phyloP scores from a whole-genome alignment of 371 early-diverging fungal species.

The Smittium culicis region DNA sequence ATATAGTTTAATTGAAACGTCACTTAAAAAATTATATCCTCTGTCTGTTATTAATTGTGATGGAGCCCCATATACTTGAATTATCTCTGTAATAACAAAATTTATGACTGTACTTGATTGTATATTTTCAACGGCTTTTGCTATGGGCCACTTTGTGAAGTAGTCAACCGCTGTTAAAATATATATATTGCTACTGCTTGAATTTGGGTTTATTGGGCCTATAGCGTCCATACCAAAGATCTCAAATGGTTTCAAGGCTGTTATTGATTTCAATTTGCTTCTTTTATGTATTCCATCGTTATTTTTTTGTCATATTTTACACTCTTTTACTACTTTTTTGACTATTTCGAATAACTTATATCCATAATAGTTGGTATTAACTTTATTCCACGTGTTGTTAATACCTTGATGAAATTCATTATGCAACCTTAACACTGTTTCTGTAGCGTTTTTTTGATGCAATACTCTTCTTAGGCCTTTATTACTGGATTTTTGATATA shows the following conservation, averaged over 20 bases:
- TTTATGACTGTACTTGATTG: slow-evolving; percentile 4
- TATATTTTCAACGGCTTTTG: slow-evolving; percentile 8
- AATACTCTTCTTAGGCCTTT: too few relatives aligned
- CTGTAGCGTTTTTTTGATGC: slow-evolving; percentile 3
- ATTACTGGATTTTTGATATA: too few relatives aligned
- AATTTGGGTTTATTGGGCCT: slow-evolving; percentile 2
- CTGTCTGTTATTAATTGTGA: slow-evolving; percentile 8
- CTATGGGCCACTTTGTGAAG: slow-evolving; percentile 8
- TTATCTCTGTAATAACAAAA: slow-evolving; percentile 7
- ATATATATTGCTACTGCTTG: slow-evolving; percentile 7
- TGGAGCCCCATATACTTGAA: slow-evolving; percentile 7
- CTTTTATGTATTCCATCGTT: not conserved
- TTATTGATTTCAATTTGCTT: not conserved
- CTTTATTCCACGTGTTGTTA: not conserved
- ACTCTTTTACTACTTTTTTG: not conserved
- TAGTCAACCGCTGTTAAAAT: slow-evolving; percentile 11
- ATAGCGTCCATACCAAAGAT: slow-evolving; percentile 10
- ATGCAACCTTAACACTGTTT: not conserved
- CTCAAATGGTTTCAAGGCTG: slow-evolving; percentile 2
- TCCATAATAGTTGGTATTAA: not conserved
- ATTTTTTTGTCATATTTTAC: not conserved
- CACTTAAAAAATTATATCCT: slow-evolving; percentile 7
- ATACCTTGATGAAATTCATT: slow-evolving; percentile 6
- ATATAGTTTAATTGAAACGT: not conserved
- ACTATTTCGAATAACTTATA: not conserved